phyloP scores from a whole-genome alignment of 345 rosid species.

The Cardamine occulta region DNA sequence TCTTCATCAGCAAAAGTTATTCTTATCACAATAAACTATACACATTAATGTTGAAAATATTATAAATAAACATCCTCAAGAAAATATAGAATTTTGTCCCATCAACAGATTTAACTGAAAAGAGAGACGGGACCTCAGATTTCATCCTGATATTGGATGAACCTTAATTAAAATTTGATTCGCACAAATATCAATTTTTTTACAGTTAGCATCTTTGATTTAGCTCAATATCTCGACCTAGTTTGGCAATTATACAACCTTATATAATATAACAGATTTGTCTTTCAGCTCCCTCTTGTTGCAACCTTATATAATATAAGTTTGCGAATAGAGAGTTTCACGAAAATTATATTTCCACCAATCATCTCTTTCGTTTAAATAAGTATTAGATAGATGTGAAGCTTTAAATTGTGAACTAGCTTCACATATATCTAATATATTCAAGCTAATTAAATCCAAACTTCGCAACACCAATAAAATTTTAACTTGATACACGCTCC shows the following conservation, averaged over 20 bases:
- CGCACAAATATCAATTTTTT: slow-evolving; percentile 9
- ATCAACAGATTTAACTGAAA: slow-evolving; percentile 27
- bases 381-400: too few species aligned
- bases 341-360: not conserved
- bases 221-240: not conserved
- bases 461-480: not conserved
- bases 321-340: not conserved
- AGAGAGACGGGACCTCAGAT: slow-evolving; percentile 7
- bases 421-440: too few species aligned
- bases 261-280: not conserved
- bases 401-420: too few species aligned
- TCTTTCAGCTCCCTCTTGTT: slow-evolving; percentile 11
- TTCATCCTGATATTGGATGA: slow-evolving; percentile 22
- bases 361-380: not conserved
- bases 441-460: not conserved
- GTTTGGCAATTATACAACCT: not conserved
- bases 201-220: not conserved
- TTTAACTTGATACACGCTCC: not conserved
- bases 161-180: slow-evolving; percentile 10
- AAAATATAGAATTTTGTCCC: slow-evolving; percentile 26
- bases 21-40: slow-evolving; percentile 27
- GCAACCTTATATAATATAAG: not conserved
- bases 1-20: slow-evolving; percentile 38
- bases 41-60: slow-evolving; percentile 1
- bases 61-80: slow-evolving; percentile 1